Conservation (phyloP, 2,329 filamentous ascomycete genomes). For the Drechmeria coniospora region DNA sequence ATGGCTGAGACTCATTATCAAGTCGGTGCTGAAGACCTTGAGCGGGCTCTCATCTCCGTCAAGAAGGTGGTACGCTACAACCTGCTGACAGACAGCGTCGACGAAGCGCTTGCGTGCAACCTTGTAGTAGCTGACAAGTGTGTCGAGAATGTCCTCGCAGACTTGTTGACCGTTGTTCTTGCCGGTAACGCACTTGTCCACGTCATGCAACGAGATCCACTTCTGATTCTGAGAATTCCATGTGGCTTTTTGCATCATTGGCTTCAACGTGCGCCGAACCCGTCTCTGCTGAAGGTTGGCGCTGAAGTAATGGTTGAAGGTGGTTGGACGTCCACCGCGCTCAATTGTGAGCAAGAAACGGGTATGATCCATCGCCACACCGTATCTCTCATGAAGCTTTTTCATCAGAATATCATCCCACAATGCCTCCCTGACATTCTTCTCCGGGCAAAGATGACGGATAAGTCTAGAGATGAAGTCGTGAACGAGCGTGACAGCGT, state of each 20-base stretch:
- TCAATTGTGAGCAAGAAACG: conserved; percentile 38
- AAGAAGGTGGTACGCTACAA: conserved; percentile 37
- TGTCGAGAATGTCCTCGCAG: conserved; percentile 41
- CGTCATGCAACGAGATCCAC: neutral
- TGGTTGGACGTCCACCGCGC: conserved; percentile 26
- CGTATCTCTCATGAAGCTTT: conserved; percentile 28
- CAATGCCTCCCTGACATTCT: conserved; percentile 24
- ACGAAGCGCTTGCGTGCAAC: conserved; percentile 46
- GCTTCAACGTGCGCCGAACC: conserved; percentile 2
- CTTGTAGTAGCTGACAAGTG: conserved; percentile 45
- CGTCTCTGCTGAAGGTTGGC: conserved; percentile 16
- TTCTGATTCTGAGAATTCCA: neutral
- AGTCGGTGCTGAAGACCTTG: conserved; percentile 32
- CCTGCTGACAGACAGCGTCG: conserved; percentile 46
- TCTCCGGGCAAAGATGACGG: conserved; percentile 25
- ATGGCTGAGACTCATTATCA: conserved; percentile 29
- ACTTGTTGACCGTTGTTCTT: conserved; percentile 18
- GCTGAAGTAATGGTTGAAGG: conserved; percentile 38
- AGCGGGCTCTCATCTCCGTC: conserved; percentile 33
- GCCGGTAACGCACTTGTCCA: conserved; percentile 6
- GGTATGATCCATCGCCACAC: conserved; percentile 29
- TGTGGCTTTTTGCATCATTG: too few relatives aligned
- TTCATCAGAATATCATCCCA: conserved; percentile 27
- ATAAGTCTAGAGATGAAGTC: conserved; percentile 32
- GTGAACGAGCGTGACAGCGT: conserved; percentile 35